phyloP scores from a whole-genome alignment of 2,329 filamentous ascomycete genomes.

The Ceratocystis variospora region DNA sequence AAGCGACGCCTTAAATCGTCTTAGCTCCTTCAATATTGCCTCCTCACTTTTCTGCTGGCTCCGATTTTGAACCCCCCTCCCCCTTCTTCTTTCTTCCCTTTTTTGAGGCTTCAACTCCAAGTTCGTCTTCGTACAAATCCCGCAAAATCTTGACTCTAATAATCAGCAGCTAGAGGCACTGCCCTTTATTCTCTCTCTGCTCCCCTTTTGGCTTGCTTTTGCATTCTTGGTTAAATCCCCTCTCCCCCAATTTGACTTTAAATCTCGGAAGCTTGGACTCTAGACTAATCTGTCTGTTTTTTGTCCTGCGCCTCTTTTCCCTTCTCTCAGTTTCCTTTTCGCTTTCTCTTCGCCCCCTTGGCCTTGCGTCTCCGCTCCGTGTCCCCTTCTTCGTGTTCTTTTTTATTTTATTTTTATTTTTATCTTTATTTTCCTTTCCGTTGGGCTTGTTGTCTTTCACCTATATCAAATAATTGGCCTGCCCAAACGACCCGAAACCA shows the following conservation, averaged over 20 bases:
- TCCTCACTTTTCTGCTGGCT: not conserved
- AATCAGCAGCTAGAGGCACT: no score
- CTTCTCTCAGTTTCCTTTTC: not conserved
- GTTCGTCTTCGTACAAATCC: constrained; percentile 6
- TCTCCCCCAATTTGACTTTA: not conserved
- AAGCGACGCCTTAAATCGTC: not conserved
- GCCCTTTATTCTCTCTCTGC: not conserved
- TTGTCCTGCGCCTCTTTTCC: not conserved
- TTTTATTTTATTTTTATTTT: not conserved
- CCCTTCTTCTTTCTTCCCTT: not conserved
- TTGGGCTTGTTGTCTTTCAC: no score
- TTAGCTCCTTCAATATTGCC: not conserved
- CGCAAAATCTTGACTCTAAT: not conserved
- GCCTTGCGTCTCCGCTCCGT: constrained; percentile 2
- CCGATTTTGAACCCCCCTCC: not conserved
- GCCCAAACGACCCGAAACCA: not conserved
- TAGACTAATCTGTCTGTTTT: not conserved
- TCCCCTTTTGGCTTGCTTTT: not conserved
- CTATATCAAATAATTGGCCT: no score
- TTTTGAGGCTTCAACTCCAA: not conserved
- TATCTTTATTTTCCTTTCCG: not conserved
- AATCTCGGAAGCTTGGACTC: constrained; percentile 3
- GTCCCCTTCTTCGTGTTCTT: not conserved
- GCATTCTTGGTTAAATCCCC: no score
- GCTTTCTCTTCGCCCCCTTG: not conserved